These are phyloP conservation scores for Escallonia rubra DNA, from an alignment of 129 eudicot genomes.

Conservation along the genomic window DNA sequence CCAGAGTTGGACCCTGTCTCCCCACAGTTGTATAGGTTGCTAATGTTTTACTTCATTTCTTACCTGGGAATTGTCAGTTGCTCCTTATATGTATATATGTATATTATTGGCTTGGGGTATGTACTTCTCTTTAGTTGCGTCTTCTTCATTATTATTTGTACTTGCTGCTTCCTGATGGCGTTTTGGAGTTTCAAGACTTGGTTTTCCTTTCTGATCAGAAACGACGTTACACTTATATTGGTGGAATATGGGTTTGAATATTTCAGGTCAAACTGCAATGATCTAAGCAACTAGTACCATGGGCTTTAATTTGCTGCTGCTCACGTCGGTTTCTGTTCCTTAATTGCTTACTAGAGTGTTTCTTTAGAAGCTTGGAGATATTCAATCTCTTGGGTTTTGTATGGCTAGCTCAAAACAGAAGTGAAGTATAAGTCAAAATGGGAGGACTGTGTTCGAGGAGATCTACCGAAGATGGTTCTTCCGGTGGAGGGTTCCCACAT, in stretches of 20 bases:
- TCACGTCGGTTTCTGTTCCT: not conserved
- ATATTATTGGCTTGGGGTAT: not conserved
- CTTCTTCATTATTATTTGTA: not conserved
- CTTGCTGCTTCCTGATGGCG: slow-evolving; percentile 12
- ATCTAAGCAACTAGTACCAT: not conserved
- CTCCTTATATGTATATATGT: not conserved
- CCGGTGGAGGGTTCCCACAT: slow-evolving; percentile 35
- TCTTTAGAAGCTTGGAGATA: slow-evolving; percentile 3
- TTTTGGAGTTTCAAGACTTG: slow-evolving; percentile 1
- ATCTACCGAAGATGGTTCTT: slow-evolving; percentile 52
- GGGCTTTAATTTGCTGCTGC: not conserved
- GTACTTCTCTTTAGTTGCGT: not conserved
- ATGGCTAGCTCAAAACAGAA: slow-evolving; percentile 26
- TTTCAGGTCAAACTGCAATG: not conserved
- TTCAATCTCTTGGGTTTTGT: slow-evolving; percentile 8
- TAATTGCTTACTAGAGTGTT: not conserved
- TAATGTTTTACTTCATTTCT: not conserved
- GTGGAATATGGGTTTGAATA: slow-evolving; percentile 2
- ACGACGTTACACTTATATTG: not conserved
- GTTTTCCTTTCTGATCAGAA: not conserved
- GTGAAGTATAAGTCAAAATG: slow-evolving; percentile 31
- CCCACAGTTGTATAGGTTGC: not conserved
- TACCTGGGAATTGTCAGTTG: not conserved
- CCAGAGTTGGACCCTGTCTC: not conserved
- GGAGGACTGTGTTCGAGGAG: slow-evolving; percentile 92